Evolutionary conservation across 2,329 filamentous ascomycete species (phyloP), one percentile per base, ranked within the genome.

Genomic region (Colletotrichum cordylinicola): DNA sequence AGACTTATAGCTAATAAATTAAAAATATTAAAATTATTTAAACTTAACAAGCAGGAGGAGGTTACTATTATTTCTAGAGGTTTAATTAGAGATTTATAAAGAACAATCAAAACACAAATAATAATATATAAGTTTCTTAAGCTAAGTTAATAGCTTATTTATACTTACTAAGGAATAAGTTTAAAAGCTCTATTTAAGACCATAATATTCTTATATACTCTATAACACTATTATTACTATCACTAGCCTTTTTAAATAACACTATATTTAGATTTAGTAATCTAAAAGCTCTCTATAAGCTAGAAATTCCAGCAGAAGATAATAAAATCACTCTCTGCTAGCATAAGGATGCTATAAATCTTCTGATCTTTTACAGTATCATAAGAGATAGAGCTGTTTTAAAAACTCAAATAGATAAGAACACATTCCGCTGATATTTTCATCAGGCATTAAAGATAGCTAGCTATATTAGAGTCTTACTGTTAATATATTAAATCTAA

Each of bases 31-130:
- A 65, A 27, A 43, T 65, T 31, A 5, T 65, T 48, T 9, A 43
- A 43, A 27, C 35, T 9, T 7, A 7, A 82, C 56, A 31, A 37
- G 21, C 16, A 58, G 29, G n/a, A 33, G 31, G 8, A 55, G 58
- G 33, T 21, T 56, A 68, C n/a, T 12, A 6, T 27, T 56, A 31
- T 27, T 68, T 68, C 43, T 58, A 6, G 55, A 58, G 66, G 16
- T 68, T 68, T 67, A 31, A 58, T n/a, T 5, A 33, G 35, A 31
- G 60, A 65, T 37, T 75, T 75, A 8, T 72, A 12, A 55, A 10
- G 65, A 61, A 13, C 60, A 60, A 24, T 74, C 5, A 21, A 8
- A 27, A 66, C 52, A 73, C 75, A 37, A 31, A 79, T 74, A 74
- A 78, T 78, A 55, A 65, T 77, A 48, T 6, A 6, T 65, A 65